Evolutionary conservation across 2,329 filamentous ascomycete genomes (phyloP).

Genomic region (Podosphaera aphanis): DNA sequence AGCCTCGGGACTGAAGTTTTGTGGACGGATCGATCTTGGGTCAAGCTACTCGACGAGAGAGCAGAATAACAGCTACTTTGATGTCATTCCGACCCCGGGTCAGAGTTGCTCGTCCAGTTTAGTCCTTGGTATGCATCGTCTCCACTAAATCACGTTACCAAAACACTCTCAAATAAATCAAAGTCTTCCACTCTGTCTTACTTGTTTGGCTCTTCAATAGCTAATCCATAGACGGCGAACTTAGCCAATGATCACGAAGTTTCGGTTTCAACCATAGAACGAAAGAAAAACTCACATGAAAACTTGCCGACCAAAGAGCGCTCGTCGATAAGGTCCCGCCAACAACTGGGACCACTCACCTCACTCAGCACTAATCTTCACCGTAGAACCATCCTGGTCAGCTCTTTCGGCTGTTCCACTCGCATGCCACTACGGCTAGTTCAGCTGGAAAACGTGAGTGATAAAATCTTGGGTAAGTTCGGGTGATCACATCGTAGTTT

Average conservation of each 20-base stretch:
- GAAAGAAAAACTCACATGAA: background rate
- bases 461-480: background rate
- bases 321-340: background rate
- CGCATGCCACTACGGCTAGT: background rate
- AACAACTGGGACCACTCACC: background rate
- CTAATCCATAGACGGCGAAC: background rate
- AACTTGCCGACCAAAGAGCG: background rate
- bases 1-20: slow-evolving; percentile 4
- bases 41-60: background rate
- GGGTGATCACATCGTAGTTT: background rate
- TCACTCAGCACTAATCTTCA: background rate
- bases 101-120: slow-evolving; percentile 2
- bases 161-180: background rate
- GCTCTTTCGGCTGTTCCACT: background rate
- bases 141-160: background rate
- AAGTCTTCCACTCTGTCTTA: background rate
- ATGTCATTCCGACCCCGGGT: slow-evolving; percentile 3
- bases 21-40: slow-evolving; percentile 1
- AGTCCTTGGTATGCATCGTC: background rate
- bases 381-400: background rate
- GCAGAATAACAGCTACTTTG: slow-evolving; percentile 4
- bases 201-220: background rate
- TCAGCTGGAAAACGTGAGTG: background rate
- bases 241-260: background rate
- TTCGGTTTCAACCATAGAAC: background rate